phyloP scores from a whole-genome alignment of 1,139 yeast species.

The Arxiozyma slooffiae region DNA sequence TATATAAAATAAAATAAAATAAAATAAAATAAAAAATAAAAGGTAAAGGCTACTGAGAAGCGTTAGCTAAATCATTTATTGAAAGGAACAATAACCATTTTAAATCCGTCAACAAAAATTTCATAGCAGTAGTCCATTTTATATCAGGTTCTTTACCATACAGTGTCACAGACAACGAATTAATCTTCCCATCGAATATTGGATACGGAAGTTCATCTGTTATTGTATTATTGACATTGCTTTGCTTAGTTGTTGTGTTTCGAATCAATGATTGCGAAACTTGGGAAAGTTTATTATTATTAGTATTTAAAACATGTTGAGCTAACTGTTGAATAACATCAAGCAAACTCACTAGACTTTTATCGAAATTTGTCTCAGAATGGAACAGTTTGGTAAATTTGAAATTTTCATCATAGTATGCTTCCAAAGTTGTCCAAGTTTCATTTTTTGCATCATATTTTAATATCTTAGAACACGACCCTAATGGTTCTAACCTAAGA shows the following conservation, averaged over 20 bases:
- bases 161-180: slow-evolving; percentile 65
- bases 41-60: not conserved
- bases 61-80: slow-evolving; percentile 12
- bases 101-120: slow-evolving; percentile 59
- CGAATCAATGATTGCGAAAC: not conserved
- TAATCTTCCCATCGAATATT: slow-evolving; percentile 58
- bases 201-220: slow-evolving; percentile 48
- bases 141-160: slow-evolving; percentile 54
- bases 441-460: slow-evolving; percentile 37
- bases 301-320: slow-evolving; percentile 10
- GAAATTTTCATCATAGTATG: slow-evolving; percentile 29
- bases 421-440: slow-evolving; percentile 30
- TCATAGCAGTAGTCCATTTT: slow-evolving; percentile 89
- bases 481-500: slow-evolving; percentile 70
- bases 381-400: slow-evolving; percentile 29
- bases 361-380: slow-evolving; percentile 28
- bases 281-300: not conserved
- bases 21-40: no score
- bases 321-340: slow-evolving; percentile 20
- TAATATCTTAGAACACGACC: slow-evolving; percentile 72
- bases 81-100: slow-evolving; percentile 36
- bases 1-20: no score
- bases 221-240: not conserved
- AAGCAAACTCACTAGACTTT: slow-evolving; percentile 23
- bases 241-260: not conserved